Percentiles rank a stretch among this genome's conserved stretches.
Evolutionary conservation across 129 eudicot genomes (phyloP).

Genomic region (Calendula officinalis): DNA sequence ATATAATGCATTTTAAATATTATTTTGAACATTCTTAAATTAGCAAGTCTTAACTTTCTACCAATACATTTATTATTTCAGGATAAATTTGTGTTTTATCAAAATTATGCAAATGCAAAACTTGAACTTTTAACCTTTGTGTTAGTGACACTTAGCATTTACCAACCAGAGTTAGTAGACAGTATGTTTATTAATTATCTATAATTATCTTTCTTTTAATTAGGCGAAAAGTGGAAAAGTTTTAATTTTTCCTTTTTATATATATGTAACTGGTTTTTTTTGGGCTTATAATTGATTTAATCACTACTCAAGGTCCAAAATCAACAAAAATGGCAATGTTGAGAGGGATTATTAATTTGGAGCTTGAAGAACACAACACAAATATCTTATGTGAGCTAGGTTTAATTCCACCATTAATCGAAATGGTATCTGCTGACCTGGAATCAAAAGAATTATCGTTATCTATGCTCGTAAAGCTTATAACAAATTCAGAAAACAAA

Average conservation of each 20-base stretch:
- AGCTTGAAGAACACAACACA: conserved; percentile 40
- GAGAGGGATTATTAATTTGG: conserved; percentile 38
- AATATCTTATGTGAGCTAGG: conserved; percentile 50
- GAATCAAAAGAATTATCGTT: conserved; percentile 61
- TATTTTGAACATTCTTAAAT: too few species aligned
- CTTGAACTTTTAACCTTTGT: too few species aligned
- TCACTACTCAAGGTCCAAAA: conserved; percentile 39
- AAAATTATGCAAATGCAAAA: too few species aligned
- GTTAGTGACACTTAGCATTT: too few species aligned
- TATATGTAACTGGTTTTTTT: background rate
- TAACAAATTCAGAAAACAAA: conserved; percentile 41
- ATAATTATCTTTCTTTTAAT: background rate
- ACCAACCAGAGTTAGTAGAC: too few species aligned
- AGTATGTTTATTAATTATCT: too few species aligned
- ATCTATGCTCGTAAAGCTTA: conserved; percentile 44
- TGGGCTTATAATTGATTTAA: background rate
- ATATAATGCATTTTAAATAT: too few species aligned
- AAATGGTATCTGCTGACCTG: conserved; percentile 54
- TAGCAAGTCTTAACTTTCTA: too few species aligned
- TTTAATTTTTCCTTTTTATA: background rate
- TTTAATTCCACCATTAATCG: conserved; percentile 49
- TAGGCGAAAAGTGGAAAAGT: background rate
- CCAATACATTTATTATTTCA: too few species aligned
- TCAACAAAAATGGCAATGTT: conserved; percentile 41
- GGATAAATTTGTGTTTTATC: too few species aligned